phyloP scores from a whole-genome alignment of 164 flowering plant species.

The Cinnamomum micranthum region DNA sequence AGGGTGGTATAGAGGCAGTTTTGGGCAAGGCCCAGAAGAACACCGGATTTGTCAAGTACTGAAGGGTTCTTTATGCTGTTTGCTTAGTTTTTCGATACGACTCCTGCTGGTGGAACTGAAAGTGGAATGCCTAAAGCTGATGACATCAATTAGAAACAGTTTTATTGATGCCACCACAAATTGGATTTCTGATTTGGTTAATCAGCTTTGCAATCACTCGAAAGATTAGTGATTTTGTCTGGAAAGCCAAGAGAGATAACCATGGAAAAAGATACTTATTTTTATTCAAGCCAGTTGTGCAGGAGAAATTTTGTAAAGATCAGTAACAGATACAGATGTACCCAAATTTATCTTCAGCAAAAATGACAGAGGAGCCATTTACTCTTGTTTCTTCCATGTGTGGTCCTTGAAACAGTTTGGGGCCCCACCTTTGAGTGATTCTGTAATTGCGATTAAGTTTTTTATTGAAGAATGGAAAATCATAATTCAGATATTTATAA shows the following conservation, averaged over 20 bases:
- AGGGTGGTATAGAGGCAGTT: slow-evolving; percentile 50
- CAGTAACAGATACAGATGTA: too few relatives aligned
- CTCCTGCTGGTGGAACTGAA: not conserved
- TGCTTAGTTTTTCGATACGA: not conserved
- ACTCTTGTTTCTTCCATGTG: too few relatives aligned
- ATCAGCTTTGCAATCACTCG: too few relatives aligned
- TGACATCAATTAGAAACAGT: not conserved
- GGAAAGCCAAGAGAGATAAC: not conserved
- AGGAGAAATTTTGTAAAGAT: too few relatives aligned
- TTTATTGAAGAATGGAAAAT: too few relatives aligned
- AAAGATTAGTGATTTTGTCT: not conserved
- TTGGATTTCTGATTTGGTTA: not conserved
- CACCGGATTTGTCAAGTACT: slow-evolving; percentile 63
- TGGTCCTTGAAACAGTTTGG: too few relatives aligned
- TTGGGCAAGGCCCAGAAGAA: slow-evolving; percentile 65
- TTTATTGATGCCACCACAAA: not conserved
- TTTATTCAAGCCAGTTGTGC: not conserved
- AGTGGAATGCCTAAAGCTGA: not conserved
- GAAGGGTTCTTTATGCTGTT: slow-evolving; percentile 8
- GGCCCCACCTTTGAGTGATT: too few relatives aligned
- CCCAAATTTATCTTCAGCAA: not conserved
- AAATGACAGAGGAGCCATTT: not conserved
- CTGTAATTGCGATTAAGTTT: too few relatives aligned
- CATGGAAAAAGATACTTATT: not conserved
- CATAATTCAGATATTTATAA: too few relatives aligned